Evolutionary conservation across 257 asterid genomes (phyloP).

Genomic region (Knoxia roxburghii): DNA sequence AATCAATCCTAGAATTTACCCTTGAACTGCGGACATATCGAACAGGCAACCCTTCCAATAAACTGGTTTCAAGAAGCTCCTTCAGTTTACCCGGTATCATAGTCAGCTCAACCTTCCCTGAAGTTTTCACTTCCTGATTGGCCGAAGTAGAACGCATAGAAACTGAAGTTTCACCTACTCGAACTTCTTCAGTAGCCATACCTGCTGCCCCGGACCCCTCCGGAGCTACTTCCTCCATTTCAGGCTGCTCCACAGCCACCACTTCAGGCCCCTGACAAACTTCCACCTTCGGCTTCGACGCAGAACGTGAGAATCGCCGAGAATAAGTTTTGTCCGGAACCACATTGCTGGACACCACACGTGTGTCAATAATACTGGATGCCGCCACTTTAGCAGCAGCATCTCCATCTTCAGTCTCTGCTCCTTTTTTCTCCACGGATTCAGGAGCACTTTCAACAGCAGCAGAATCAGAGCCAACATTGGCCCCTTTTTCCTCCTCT

Average conservation of each 20-base stretch:
- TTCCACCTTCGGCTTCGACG: constrained; percentile 28
- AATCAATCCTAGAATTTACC: constrained; percentile 34
- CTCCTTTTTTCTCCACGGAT: not conserved
- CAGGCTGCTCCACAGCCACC: constrained; percentile 28
- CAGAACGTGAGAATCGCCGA: constrained; percentile 9
- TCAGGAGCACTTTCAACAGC: constrained; percentile 8
- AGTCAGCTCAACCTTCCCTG: constrained; percentile 52
- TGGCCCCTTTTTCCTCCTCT: not conserved
- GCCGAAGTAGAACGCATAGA: constrained; percentile 32
- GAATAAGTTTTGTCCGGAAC: constrained; percentile 4
- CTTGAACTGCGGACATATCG: constrained; percentile 54
- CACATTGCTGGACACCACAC: not conserved
- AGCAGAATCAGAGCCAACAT: not conserved
- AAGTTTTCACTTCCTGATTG: constrained; percentile 59
- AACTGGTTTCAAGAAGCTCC: constrained; percentile 82
- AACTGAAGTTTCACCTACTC: constrained; percentile 16
- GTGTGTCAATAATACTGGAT: not conserved
- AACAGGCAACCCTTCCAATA: constrained; percentile 72
- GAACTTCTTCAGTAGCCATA: constrained; percentile 20
- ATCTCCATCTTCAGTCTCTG: not conserved
- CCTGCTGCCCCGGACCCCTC: constrained; percentile 23
- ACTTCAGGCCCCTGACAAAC: constrained; percentile 22
- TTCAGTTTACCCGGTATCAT: constrained; percentile 53
- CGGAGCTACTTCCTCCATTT: constrained; percentile 19
- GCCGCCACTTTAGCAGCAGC: not conserved